phyloP scores from a whole-genome alignment of 2,329 filamentous ascomycete genomes.

The Fusarium burgessii region DNA sequence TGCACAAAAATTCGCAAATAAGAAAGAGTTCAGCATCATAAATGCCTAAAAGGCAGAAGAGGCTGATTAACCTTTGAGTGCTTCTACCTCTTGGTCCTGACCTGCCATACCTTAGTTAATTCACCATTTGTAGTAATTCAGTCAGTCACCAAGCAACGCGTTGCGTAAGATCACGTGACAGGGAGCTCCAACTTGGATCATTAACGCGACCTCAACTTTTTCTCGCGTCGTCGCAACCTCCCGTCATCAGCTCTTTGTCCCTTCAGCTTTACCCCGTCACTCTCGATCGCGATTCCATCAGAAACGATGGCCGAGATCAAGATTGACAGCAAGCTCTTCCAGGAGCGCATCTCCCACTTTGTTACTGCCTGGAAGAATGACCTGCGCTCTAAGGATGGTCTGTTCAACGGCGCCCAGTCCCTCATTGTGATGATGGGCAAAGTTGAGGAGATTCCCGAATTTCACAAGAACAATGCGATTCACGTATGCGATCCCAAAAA shows the following conservation, averaged over 20 bases:
- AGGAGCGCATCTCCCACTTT: conserved; percentile 90
- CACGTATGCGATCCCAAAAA: conserved; percentile 72
- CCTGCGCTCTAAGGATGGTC: conserved; percentile 85
- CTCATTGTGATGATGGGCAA: conserved; percentile 95
- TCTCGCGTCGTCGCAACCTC: conserved; percentile 53
- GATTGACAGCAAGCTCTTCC: conserved; percentile 94
- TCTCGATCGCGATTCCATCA: conserved; percentile 50
- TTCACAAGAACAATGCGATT: conserved; percentile 96
- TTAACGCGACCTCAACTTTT: conserved; percentile 59
- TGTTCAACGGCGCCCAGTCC: conserved; percentile 88
- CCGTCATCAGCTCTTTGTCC: conserved; percentile 42
- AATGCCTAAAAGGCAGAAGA: neutral
- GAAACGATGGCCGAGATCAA: conserved; percentile 82
- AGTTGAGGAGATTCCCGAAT: conserved; percentile 86
- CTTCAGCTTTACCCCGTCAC: conserved; percentile 40
- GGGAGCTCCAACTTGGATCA: conserved; percentile 47
- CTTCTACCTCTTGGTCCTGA: neutral
- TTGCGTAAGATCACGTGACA: conserved; percentile 52
- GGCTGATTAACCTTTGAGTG: neutral
- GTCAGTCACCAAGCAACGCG: conserved; percentile 38
- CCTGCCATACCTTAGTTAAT: neutral
- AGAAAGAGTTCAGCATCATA: neutral
- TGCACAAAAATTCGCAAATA: neutral
- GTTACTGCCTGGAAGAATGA: conserved; percentile 95
- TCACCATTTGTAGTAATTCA: conserved; percentile 33